Conservation (phyloP, 352 stramenopile genomes). For the Phytophthora brassicae region DNA sequence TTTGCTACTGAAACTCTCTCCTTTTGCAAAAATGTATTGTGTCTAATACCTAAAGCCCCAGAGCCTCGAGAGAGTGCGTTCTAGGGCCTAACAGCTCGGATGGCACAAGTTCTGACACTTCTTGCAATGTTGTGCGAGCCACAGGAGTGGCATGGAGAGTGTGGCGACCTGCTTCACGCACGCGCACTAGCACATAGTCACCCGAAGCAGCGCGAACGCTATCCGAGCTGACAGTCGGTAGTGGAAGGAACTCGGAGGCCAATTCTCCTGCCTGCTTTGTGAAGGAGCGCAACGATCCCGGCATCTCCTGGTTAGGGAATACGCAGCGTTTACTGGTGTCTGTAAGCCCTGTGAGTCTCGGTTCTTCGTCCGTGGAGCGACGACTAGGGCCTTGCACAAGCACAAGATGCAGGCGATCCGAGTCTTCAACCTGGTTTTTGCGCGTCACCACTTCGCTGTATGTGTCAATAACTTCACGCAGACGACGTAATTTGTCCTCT, state of each 20-base stretch:
- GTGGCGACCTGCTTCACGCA: conserved; percentile 79
- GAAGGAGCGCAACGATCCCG: conserved; percentile 52
- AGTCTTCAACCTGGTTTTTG: conserved; percentile 92
- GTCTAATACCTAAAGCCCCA: conserved; percentile 39
- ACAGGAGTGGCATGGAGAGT: conserved; percentile 83
- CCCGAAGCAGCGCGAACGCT: conserved; percentile 55
- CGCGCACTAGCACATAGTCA: conserved; percentile 84
- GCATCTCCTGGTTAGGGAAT: conserved; percentile 67
- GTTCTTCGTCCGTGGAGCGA: conserved; percentile 67
- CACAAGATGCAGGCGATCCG: conserved; percentile 93
- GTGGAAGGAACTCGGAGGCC: conserved; percentile 46
- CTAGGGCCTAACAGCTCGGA: conserved; percentile 59
- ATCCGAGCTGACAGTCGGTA: conserved; percentile 34
- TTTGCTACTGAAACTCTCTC: conserved; percentile 4
- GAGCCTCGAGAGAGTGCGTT: conserved; percentile 38
- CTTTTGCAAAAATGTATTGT: conserved; percentile 19
- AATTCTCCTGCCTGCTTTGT: conserved; percentile 35
- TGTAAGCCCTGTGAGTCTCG: conserved; percentile 83
- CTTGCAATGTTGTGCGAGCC: conserved; percentile 69
- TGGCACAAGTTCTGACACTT: conserved; percentile 57
- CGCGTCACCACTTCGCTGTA: conserved; percentile 91
- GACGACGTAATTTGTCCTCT: conserved; percentile 93
- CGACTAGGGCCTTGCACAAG: conserved; percentile 95
- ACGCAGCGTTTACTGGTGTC: conserved; percentile 91
- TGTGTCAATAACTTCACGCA: conserved; percentile 96